Base-by-base conservation (phyloP, 1,284 basidiomycete species). In the Athelia psychrophila region DNA sequence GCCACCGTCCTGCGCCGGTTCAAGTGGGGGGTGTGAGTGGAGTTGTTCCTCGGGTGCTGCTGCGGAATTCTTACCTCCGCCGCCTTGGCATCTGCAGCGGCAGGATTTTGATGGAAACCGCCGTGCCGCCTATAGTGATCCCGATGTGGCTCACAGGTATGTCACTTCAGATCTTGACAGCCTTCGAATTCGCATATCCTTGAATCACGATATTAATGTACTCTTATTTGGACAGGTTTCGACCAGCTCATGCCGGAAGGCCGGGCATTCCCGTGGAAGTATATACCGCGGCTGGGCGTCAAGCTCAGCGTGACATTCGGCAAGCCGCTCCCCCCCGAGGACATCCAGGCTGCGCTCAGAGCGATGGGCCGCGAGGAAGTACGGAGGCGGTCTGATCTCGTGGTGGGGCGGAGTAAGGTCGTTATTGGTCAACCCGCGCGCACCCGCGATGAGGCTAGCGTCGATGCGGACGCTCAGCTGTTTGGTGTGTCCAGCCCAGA, bases 11-110 rank as follows among this genome's bases (percentile, higher is more conserved):
- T 98, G 54, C 77, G 87, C 5, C 77, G 92, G 44, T 98, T 99
- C 72, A 97, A 97, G 75, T 99, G 96, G 97, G 97, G 96, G 52
- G 77, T 98, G 86, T 93, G 66, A 67, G 91, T 88, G 23, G 53
- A 49, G 54, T 59, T 30, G 24, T 47, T 30, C 27, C 13, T 13
- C 27, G 27, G 27, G 27, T n/a, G n/a, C 38, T n/a, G 38, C 38
- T 8, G 20, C 20, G 20, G 16, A n/a, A 22, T 8, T 22, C 38
- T 42, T n/a, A n/a, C n/a, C n/a, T n/a, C n/a, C n/a, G n/a, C n/a
- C n/a, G n/a, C n/a, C 9, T n/a, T 42, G 38, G 6, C n/a, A 8
- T 13, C 38, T 38, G 54, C 48, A 94, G 92, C 36, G 90, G 89
- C 32, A 80, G 92, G 15, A 89, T 96, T 46, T 65, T 96, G 45